These are phyloP conservation scores for Pseudodiploospora longispora DNA, from an alignment of 2,329 filamentous ascomycete species.

Conservation along the genomic window DNA sequence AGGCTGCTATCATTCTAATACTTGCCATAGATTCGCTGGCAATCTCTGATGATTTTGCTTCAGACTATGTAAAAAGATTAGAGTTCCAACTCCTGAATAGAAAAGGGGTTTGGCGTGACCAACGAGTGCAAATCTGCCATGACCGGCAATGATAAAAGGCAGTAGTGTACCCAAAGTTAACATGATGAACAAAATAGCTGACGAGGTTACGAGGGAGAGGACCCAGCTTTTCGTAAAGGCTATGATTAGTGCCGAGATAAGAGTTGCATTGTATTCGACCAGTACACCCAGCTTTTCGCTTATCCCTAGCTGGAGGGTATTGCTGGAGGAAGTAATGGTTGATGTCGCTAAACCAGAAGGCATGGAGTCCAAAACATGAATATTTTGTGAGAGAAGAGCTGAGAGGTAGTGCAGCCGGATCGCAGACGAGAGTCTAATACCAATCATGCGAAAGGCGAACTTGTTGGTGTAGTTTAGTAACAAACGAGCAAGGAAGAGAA, in stretches of 20 bases:
- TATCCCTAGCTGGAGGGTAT: constrained; percentile 56
- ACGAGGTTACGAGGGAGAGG: constrained; percentile 50
- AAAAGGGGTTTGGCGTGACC: constrained; percentile 13
- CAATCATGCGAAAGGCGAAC: constrained; percentile 54
- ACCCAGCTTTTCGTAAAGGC: constrained; percentile 52
- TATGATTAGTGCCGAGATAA: constrained; percentile 44
- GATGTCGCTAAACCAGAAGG: constrained; percentile 52
- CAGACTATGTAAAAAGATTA: constrained; percentile 25
- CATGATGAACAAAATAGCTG: constrained; percentile 47
- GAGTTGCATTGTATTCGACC: constrained; percentile 45
- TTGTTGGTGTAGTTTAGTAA: constrained; percentile 54
- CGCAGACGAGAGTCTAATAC: constrained; percentile 52
- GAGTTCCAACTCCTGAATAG: neutral
- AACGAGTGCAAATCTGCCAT: constrained; percentile 36
- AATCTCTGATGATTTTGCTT: constrained; percentile 49
- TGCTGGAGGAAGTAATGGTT: constrained; percentile 57
- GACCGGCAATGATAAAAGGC: constrained; percentile 48
- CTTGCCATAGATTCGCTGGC: constrained; percentile 53
- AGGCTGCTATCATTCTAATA: constrained; percentile 55
- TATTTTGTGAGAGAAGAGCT: constrained; percentile 55
- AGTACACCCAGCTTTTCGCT: constrained; percentile 55
- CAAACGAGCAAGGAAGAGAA: constrained; percentile 61
- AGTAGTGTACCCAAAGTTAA: constrained; percentile 40
- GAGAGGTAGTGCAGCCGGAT: constrained; percentile 58
- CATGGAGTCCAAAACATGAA: constrained; percentile 61